Percentiles rank a stretch among this genome's conserved stretches.
phyloP scores from a whole-genome alignment of 306 rosid genomes.

The Pachyrhizus erosus region DNA sequence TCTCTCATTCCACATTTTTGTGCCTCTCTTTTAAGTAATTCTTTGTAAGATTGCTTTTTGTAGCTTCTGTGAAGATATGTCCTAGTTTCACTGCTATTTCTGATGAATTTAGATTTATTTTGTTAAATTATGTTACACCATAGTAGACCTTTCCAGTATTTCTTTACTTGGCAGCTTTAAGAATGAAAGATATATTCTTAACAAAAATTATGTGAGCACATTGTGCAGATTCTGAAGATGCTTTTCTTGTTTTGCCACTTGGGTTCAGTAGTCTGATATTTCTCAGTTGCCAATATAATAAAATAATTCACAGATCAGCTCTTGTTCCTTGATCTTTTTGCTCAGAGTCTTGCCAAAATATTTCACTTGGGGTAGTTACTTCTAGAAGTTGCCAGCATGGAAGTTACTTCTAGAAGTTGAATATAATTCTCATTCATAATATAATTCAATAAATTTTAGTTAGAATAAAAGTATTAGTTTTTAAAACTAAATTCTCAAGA shows the following conservation, averaged over 20 bases:
- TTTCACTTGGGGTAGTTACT: conserved; percentile 19
- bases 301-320: conserved; percentile 7
- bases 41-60: conserved; percentile 15
- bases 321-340: conserved; percentile 27
- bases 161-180: conserved; percentile 4
- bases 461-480: conserved; percentile 14
- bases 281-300: neutral
- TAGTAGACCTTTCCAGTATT: conserved; percentile 8
- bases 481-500: conserved; percentile 41
- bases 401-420: conserved; percentile 26
- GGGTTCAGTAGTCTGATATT: conserved; percentile 31
- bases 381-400: conserved; percentile 5
- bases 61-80: conserved; percentile 3
- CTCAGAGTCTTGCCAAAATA: conserved; percentile 34
- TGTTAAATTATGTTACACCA: conserved; percentile 15
- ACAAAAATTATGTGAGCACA: neutral
- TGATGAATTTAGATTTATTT: neutral
- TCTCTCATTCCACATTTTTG: conserved; percentile 27
- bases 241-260: conserved; percentile 10
- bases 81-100: neutral
- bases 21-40: conserved; percentile 1
- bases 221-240: conserved; percentile 7
- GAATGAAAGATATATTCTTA: conserved; percentile 10
- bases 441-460: conserved; percentile 31
- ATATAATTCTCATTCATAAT: conserved; percentile 27